A percentile compares a stretch with the other conserved stretches of the same genome.
phyloP scores from a whole-genome alignment of 495 filamentous ascomycete species.

The Penicillium longicatenatum region DNA sequence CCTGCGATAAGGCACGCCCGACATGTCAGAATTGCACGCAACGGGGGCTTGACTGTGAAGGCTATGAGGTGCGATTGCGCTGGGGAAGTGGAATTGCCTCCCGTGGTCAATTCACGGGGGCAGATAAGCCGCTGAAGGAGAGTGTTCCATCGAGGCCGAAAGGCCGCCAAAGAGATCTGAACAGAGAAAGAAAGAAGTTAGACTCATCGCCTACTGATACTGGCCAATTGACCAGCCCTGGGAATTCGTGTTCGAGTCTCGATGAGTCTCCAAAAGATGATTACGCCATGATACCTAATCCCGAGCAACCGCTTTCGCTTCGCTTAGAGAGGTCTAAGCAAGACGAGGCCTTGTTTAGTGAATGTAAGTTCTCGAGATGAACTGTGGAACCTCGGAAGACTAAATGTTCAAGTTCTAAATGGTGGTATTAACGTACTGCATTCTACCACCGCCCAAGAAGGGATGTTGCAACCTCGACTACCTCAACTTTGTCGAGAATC shows the following conservation, averaged over 20 bases:
- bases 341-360: slow-evolving; percentile 32
- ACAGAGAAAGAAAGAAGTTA: slow-evolving; percentile 20
- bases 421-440: slow-evolving; percentile 37
- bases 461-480: slow-evolving; percentile 25
- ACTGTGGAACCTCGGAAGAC: background rate
- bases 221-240: background rate
- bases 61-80: slow-evolving; percentile 38
- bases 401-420: slow-evolving; percentile 27
- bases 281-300: background rate
- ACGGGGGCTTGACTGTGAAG: slow-evolving; percentile 34
- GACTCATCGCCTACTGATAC: background rate
- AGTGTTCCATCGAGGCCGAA: slow-evolving; percentile 26
- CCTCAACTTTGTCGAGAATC: slow-evolving; percentile 33
- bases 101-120: slow-evolving; percentile 37
- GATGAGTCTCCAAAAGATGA: background rate
- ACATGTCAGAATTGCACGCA: slow-evolving; percentile 29
- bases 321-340: background rate
- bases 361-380: slow-evolving; percentile 26
- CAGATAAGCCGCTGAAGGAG: slow-evolving; percentile 33
- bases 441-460: slow-evolving; percentile 29
- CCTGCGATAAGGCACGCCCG: slow-evolving; percentile 35
- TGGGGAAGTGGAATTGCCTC: slow-evolving; percentile 43
- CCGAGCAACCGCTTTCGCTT: background rate
- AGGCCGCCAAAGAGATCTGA: slow-evolving; percentile 35
- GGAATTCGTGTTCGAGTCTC: background rate